Evolutionary conservation across 148 eudicot species (phyloP).

Genomic region (Amaranthus cruentus): DNA sequence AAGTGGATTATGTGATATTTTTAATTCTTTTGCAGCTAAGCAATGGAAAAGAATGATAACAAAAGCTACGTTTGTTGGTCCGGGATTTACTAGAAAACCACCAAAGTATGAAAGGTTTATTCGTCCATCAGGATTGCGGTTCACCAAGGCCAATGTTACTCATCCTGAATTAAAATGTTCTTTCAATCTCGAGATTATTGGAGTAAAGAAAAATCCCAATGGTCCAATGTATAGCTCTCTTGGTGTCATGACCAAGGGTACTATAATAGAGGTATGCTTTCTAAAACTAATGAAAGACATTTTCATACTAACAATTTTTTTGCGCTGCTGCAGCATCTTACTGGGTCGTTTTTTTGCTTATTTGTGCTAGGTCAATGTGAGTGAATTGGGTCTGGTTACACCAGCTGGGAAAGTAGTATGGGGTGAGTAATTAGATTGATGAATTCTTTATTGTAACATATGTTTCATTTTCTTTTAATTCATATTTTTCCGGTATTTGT

Average conservation of each 20-base stretch:
- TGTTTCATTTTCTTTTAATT: background rate
- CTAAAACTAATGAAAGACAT: background rate
- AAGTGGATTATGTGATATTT: background rate
- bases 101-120: conserved; percentile 97
- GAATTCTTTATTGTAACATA: background rate
- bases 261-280: conserved; percentile 72
- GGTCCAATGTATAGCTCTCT: conserved; percentile 94
- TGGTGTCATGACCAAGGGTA: conserved; percentile 90
- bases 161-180: conserved; percentile 97
- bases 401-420: conserved; percentile 99
- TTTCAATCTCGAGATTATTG: conserved; percentile 96
- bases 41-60: conserved; percentile 99
- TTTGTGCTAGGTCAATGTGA: conserved; percentile 66
- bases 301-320: background rate
- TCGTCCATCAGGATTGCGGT: conserved; percentile 83
- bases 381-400: conserved; percentile 93
- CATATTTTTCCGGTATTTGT: background rate
- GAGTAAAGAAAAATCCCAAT: conserved; percentile 92
- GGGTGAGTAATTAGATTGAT: conserved; percentile 50
- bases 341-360: background rate
- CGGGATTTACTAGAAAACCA: conserved; percentile 89
- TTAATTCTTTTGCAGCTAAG: conserved; percentile 56
- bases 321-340: background rate
- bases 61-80: conserved; percentile 91
- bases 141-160: conserved; percentile 90